A percentile compares a stretch with the other conserved stretches of the same genome.
Evolutionary conservation across 179 eudicot species (phyloP).

Genomic region (Patellifolia procumbens): DNA sequence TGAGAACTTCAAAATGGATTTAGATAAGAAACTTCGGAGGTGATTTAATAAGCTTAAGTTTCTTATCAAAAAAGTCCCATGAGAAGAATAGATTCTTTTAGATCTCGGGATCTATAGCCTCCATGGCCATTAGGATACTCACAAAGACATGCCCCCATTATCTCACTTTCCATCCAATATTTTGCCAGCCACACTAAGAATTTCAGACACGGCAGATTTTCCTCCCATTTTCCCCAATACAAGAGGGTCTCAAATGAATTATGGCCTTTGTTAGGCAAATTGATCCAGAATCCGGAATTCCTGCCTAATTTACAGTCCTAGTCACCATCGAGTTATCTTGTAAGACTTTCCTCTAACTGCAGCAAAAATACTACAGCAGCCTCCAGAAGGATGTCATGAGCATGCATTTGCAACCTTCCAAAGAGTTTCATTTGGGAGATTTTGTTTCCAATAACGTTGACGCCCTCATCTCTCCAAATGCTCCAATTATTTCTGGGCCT

Average conservation of each 20-base stretch:
- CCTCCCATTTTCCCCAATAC: not conserved
- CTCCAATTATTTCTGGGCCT: too few relatives aligned
- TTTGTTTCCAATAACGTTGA: not conserved
- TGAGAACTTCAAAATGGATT: not conserved
- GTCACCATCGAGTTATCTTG: not conserved
- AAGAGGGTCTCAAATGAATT: not conserved
- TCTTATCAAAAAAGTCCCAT: too few relatives aligned
- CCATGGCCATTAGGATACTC: not conserved
- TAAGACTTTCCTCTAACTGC: not conserved
- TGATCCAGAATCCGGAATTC: not conserved
- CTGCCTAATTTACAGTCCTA: not conserved
- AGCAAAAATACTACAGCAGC: not conserved
- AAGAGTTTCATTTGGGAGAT: not conserved
- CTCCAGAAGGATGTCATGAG: not conserved
- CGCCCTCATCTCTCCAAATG: not conserved
- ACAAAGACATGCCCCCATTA: not conserved
- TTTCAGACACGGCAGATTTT: not conserved
- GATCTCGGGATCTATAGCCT: not conserved
- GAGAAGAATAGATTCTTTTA: not conserved
- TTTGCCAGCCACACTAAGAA: not conserved
- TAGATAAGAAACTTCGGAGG: not conserved
- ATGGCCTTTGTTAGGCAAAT: not conserved
- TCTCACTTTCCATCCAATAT: not conserved
- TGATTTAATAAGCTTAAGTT: too few relatives aligned
- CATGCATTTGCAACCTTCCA: not conserved